Evolutionary conservation across 352 stramenopile species (phyloP).

Genomic region (Globisporangium camurandrum): DNA sequence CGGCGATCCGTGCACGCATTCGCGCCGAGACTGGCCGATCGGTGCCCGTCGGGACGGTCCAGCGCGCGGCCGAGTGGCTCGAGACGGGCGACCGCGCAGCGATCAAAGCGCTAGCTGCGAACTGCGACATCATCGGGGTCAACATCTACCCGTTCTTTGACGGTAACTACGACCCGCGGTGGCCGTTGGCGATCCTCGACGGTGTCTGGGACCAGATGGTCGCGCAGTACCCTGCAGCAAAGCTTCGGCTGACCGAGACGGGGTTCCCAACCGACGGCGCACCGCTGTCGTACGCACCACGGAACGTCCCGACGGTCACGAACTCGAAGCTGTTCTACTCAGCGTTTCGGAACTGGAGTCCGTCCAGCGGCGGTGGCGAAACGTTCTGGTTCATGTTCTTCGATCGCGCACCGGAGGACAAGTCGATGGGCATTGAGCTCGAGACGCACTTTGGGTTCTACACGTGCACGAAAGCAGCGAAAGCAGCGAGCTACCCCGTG

Average conservation of each 20-base stretch:
- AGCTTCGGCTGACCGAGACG: constrained; percentile 62
- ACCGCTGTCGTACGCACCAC: constrained; percentile 19
- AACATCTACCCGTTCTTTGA: constrained; percentile 83
- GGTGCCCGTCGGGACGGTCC: constrained; percentile 61
- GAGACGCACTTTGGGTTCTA: constrained; percentile 77
- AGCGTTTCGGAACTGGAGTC: constrained; percentile 55
- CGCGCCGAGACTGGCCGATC: constrained; percentile 19
- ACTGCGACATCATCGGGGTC: constrained; percentile 68
- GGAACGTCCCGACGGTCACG: constrained; percentile 41
- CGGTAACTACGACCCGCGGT: constrained; percentile 31
- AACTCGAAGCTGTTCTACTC: constrained; percentile 54
- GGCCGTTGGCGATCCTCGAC: constrained; percentile 45
- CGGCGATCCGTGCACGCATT: constrained; percentile 21
- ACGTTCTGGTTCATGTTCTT: constrained; percentile 84
- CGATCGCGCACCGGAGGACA: constrained; percentile 45
- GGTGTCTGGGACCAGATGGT: constrained; percentile 51
- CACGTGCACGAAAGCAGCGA: constrained; percentile 30
- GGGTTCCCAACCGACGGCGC: constrained; percentile 45
- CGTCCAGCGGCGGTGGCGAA: constrained; percentile 28
- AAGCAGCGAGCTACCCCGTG: constrained; percentile 33
- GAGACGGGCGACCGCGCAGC: constrained; percentile 12
- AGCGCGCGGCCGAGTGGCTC: constrained; percentile 61
- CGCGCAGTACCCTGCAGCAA: constrained; percentile 29
- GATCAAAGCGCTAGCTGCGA: constrained; percentile 40
- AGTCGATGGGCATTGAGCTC: constrained; percentile 33